phyloP scores from a whole-genome alignment of 371 early-diverging fungal species.

The Blakeslea trispora region DNA sequence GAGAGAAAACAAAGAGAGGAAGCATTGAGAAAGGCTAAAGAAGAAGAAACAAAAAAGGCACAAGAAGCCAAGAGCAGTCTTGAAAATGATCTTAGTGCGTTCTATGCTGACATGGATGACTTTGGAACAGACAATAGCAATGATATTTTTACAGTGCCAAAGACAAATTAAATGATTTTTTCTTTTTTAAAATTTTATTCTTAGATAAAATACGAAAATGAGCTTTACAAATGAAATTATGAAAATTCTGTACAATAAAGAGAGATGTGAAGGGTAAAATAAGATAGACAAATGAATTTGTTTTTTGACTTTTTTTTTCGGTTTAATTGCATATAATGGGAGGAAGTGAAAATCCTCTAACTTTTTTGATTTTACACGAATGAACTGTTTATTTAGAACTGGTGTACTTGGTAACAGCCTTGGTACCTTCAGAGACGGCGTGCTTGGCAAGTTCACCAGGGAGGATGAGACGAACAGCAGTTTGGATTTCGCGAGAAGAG shows the following conservation, averaged over 20 bases:
- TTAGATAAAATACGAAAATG: constrained; percentile 2
- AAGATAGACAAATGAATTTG: neutral
- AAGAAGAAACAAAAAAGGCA: constrained; percentile 31
- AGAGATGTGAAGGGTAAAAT: constrained; percentile 10
- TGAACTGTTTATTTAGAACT: constrained; percentile 64
- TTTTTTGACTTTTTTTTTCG: constrained; percentile 9
- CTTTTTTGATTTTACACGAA: constrained; percentile 20
- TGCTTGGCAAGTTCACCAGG: constrained; percentile 98
- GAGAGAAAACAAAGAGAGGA: constrained; percentile 30
- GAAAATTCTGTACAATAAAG: constrained; percentile 24
- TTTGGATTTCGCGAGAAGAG: constrained; percentile 95
- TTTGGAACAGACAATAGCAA: constrained; percentile 28
- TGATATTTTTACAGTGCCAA: constrained; percentile 48
- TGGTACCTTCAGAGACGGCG: constrained; percentile 98
- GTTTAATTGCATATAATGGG: constrained; percentile 5
- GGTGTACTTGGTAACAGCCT: constrained; percentile 97
- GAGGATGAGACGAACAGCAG: constrained; percentile 90
- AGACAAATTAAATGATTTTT: constrained; percentile 6
- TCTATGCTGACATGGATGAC: constrained; percentile 49
- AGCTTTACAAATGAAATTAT: constrained; percentile 19
- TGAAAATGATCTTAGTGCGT: constrained; percentile 48
- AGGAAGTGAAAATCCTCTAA: no score
- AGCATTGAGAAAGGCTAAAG: constrained; percentile 19
- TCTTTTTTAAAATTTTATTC: constrained; percentile 4
- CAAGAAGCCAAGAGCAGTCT: constrained; percentile 29